Base-by-base conservation (phyloP, 73 alveolate species). In the Paramecium sonneborni region DNA sequence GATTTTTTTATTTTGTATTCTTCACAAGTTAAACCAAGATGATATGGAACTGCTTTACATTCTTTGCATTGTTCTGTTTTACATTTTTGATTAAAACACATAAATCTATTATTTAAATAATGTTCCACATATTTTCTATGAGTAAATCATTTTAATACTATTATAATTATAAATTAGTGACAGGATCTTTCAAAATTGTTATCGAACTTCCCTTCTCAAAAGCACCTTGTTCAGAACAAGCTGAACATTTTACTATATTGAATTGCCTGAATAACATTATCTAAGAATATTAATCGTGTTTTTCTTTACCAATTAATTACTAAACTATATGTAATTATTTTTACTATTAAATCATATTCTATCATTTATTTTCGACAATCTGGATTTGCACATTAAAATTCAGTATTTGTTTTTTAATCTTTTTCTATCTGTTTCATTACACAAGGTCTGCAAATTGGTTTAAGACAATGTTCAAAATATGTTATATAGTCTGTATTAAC, bases 31-130 rank as follows among this genome's bases (percentile, higher is more conserved):
- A 57, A 56, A 6, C 99, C 98, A 8, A 95, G 72, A 85, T 97
- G 99, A 94, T 97, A 97, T 37, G 99, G 99, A 38, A 92, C 86
- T 37, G 97, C 93, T 48, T 68, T 79, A 57, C 99, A 97, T 57
- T 85, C 90, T 43, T 93, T 92, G 58, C 99, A 97, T 86, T 95
- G 91, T 55, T 96, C 97, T 28, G 92, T 89, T 82, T 57, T 88
- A 69, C 99, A 96, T 74, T 85, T 56, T 35, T 62, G 88, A 92
- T 98, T 96, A 20, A 95, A 68, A 70, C 96, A 93, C 23, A 87
- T 62, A 90, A 97, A 95, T 92, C 99, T 89, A 92, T 90, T 87
- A 91, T 93, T 46, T 9, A 97, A 96, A 92, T 92, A 93, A 92
- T 97, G 97, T 86, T 93, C 92, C 28, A 93, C 95, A 41, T 93